Evolutionary conservation across 2,329 filamentous ascomycete species (phyloP), one percentile per base, ranked within the genome.

Genomic region (Fusarium fracticaudum): DNA sequence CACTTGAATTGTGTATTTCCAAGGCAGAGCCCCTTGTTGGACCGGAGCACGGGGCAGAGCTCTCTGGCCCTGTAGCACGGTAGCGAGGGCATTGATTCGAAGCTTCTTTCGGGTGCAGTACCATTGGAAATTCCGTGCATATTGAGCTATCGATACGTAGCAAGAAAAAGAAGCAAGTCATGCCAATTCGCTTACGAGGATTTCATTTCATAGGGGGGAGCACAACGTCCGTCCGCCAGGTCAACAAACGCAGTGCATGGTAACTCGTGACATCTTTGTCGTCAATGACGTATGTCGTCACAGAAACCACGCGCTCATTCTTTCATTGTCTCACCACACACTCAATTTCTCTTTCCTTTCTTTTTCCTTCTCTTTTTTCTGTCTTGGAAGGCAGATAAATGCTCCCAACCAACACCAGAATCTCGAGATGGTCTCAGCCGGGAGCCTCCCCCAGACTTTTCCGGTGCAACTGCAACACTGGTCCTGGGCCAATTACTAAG

Each of bases 261-360:
- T 51, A 57, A 60, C 51, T 67, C 61, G 68, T 74, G 72, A 63
- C 60, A 67, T 67, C 35, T 51, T 66, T 29, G 69, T 76, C 64
- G 50, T 68, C 69, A 77, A 77, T 77, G 75, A 77, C 75, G 75
- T 77, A 77, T 57, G 73, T 77, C 73, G 75, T 75, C 75, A 74
- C 67, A 73, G 75, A 69, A 77, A 77, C 75, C 73, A 77, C 67
- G 75, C 69, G 63, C 73, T 62, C 75, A 75, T 77, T 76, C 73
- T 76, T 74, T 58, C 67, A 50, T 66, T 76, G 75, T 77, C 75
- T 77, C 75, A 77, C 72, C 75, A 77, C 71, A 44, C 63, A 29
- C 22, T 10, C 24, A 35, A 15, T 53, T 38, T 47, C 29, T 47
- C 24, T 14, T 54, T 37, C 18, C 15, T 54, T 54, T 40, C 20